Evolutionary conservation across 2,329 filamentous ascomycete species (phyloP).

Genomic region (Paecilomyces variotii): DNA sequence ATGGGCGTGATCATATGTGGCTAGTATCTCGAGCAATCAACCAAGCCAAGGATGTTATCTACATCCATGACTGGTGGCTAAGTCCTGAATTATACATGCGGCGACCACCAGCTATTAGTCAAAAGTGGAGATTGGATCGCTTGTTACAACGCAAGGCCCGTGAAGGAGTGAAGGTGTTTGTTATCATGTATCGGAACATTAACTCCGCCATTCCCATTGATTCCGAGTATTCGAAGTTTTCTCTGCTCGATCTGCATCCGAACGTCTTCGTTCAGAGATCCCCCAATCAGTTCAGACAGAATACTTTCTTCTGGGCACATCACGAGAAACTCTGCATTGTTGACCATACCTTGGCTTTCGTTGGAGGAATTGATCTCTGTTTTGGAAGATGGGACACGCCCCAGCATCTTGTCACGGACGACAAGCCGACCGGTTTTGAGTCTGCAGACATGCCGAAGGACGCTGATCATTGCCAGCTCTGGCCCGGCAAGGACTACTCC

Average conservation of each 20-base stretch:
- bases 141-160: slow-evolving; percentile 87
- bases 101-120: slow-evolving; percentile 86
- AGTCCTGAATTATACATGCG: slow-evolving; percentile 94
- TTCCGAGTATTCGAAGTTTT: slow-evolving; percentile 96
- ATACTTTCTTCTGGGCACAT: slow-evolving; percentile 98
- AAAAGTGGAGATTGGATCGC: slow-evolving; percentile 93
- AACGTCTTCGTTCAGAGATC: slow-evolving; percentile 96
- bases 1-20: slow-evolving; percentile 99
- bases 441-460: slow-evolving; percentile 68
- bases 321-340: slow-evolving; percentile 98
- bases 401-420: slow-evolving; percentile 81
- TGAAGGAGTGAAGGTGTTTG: slow-evolving; percentile 94
- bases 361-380: slow-evolving; percentile 91
- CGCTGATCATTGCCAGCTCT: slow-evolving; percentile 85
- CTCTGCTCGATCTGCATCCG: slow-evolving; percentile 84
- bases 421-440: slow-evolving; percentile 93
- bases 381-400: slow-evolving; percentile 97
- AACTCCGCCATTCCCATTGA: slow-evolving; percentile 96
- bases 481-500: slow-evolving; percentile 97
- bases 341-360: slow-evolving; percentile 91
- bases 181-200: slow-evolving; percentile 96
- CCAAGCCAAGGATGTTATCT: slow-evolving; percentile 95
- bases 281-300: slow-evolving; percentile 96
- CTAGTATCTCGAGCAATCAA: slow-evolving; percentile 94
- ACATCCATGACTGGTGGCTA: slow-evolving; percentile 99